Evolutionary conservation across 1,139 yeast genomes (phyloP).

Genomic region (Taphrina betulina): DNA sequence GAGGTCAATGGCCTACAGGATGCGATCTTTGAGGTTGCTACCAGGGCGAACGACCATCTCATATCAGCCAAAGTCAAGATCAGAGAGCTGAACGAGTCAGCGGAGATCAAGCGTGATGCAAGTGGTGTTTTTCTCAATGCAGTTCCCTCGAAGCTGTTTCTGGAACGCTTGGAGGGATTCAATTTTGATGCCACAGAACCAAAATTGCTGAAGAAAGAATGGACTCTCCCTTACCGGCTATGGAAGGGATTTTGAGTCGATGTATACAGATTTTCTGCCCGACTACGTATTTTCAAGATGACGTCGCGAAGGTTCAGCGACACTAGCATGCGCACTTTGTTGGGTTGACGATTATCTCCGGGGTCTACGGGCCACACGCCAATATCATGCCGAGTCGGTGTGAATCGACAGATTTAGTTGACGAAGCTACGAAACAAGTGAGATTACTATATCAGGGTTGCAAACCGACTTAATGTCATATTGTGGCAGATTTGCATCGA

Average conservation of each 20-base stretch:
- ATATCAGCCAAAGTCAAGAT: conserved; percentile 64
- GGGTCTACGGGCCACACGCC: neutral
- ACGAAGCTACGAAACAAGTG: neutral
- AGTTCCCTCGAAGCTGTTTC: conserved; percentile 63
- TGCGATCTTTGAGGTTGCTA: conserved; percentile 68
- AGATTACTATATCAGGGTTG: neutral
- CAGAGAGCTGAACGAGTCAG: conserved; percentile 50
- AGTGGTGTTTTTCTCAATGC: conserved; percentile 54
- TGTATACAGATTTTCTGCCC: neutral
- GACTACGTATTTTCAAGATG: neutral
- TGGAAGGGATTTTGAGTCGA: conserved; percentile 40
- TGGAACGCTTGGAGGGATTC: conserved; percentile 58
- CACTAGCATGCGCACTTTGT: neutral
- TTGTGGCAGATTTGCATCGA: neutral
- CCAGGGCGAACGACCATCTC: conserved; percentile 76
- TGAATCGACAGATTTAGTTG: neutral
- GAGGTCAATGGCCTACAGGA: conserved; percentile 52
- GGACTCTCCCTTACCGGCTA: conserved; percentile 71
- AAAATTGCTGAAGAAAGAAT: conserved; percentile 57
- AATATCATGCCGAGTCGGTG: neutral
- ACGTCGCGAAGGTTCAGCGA: neutral
- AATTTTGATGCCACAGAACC: conserved; percentile 64
- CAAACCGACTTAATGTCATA: neutral
- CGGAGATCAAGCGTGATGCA: conserved; percentile 48
- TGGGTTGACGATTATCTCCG: neutral